Conservation (phyloP, 768 basidiomycete species). For the Wakefieldia striispora region DNA sequence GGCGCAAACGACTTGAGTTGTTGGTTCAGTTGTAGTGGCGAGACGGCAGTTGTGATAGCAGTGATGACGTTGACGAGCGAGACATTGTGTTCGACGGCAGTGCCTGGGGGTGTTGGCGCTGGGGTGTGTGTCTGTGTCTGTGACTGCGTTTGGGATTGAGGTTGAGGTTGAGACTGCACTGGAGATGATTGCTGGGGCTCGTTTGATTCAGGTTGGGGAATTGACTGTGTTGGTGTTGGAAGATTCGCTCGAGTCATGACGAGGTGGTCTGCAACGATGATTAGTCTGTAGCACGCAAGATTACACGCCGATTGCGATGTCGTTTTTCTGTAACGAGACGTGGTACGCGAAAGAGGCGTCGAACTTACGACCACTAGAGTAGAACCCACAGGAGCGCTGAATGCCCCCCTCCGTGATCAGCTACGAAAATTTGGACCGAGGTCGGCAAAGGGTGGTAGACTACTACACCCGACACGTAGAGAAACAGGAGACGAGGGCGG, state of each 20-base stretch:
- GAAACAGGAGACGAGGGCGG: too few species aligned
- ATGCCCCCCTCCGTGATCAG: neutral
- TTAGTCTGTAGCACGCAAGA: neutral
- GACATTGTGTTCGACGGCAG: slow-evolving; percentile 6
- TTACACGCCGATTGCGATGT: neutral
- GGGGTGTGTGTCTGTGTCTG: slow-evolving; percentile 8
- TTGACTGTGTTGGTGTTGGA: slow-evolving; percentile 23
- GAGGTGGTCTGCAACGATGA: neutral
- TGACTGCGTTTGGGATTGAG: slow-evolving; percentile 8
- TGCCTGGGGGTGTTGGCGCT: slow-evolving; percentile 1
- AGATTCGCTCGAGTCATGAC: slow-evolving; percentile 27
- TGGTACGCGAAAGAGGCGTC: neutral
- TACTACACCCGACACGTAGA: too few species aligned
- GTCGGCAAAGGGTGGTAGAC: neutral
- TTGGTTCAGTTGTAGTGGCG: slow-evolving; percentile 38
- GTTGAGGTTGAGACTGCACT: slow-evolving; percentile 4
- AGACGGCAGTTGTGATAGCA: slow-evolving; percentile 46
- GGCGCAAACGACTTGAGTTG: slow-evolving; percentile 45
- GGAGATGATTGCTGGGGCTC: slow-evolving; percentile 14
- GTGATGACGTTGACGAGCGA: slow-evolving; percentile 42
- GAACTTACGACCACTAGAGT: slow-evolving; percentile 7
- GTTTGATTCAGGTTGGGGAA: slow-evolving; percentile 15
- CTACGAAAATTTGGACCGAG: neutral
- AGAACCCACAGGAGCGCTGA: slow-evolving; percentile 1
- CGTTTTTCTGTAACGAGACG: neutral